Percentiles rank a stretch among this genome's conserved stretches.
Evolutionary conservation across 2,329 filamentous ascomycete genomes (phyloP).

Genomic region (Penicillium italicum): DNA sequence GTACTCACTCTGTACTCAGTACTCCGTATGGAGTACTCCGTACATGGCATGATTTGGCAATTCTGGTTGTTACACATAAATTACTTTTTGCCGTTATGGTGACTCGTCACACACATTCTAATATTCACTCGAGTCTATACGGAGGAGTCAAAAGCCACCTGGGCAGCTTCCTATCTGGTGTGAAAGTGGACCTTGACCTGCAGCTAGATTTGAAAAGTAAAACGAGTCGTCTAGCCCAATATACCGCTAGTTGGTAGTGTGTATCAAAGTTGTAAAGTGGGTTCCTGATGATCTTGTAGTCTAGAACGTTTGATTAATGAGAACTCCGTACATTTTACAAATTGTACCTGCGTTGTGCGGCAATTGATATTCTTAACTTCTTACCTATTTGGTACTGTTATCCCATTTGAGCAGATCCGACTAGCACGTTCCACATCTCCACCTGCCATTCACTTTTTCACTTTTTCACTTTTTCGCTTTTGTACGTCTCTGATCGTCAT

Average conservation of each 20-base stretch:
- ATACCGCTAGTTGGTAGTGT: background rate
- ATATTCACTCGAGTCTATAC: background rate
- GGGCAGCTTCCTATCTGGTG: slow-evolving; percentile 8
- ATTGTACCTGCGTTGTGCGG: slow-evolving; percentile 1
- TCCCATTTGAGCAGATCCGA: background rate
- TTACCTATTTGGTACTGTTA: background rate
- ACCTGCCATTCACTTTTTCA: slow-evolving; percentile 4
- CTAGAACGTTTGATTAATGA: slow-evolving; percentile 1
- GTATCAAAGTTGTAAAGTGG: background rate
- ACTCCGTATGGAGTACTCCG: no score
- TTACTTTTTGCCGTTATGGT: background rate
- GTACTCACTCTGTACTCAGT: no score
- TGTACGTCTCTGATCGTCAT: slow-evolving; percentile 5
- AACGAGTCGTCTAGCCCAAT: no score
- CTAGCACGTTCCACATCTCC: background rate
- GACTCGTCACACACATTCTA: background rate
- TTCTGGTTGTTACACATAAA: background rate
- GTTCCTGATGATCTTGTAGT: slow-evolving; percentile 8
- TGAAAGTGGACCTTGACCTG: background rate
- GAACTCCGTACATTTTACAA: background rate
- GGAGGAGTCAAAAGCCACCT: background rate
- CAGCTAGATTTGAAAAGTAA: slow-evolving; percentile 6
- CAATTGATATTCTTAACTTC: background rate
- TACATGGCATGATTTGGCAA: background rate
- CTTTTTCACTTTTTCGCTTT: no score